Evolutionary conservation across 192 early-diverging fungal genomes (phyloP), one percentile per base, ranked within the genome.

Genomic region (Podila minutissima): DNA sequence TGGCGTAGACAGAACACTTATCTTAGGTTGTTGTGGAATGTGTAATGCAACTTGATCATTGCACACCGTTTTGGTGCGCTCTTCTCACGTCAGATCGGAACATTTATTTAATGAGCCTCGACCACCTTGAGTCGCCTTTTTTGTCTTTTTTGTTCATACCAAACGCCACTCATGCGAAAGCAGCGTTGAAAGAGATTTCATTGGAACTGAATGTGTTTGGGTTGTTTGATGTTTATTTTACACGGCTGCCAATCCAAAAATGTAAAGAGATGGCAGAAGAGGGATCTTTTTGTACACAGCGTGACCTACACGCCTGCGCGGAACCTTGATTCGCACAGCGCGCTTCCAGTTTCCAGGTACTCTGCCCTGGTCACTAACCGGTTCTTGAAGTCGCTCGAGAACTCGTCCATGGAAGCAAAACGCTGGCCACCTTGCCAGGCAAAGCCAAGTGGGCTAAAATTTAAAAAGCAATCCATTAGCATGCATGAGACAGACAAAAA

Each of bases 301-400:
- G 62, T n/a, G 28, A 31, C 3, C 5, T 71, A 79, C 2, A 72
- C 75, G 6, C 69, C 75, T 22, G 79, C 71, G 19, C 78, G 73
- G 73, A 89, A 91, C 62, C 83, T 82, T 37, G 75, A 81, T 59
- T 84, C 67, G 74, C 90, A 91, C 11, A 86, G 78, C 17, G 86
- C 70, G 33, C 86, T 87, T 26, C 92, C 92, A 59, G 86, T 67
- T 72, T 93, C 92, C 26, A 88, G 29, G 69, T 91, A 93, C 68
- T 92, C 91, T 32, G 85, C 74, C 24, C 89, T 83, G 5, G 88
- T 86, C 10, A 93, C 92, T 66, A 89, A 77, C 31, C 73, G 73
- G 24, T 82, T 72, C 28, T 83, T 69, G 64, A 87, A 84, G 28
- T 89, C 84, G 5, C 79, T 78, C 6, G 86, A 82, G 62, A 83